Evolutionary conservation across 495 filamentous ascomycete genomes (phyloP), one percentile per base, ranked within the genome.

Genomic region (Gamarada debralockiae): DNA sequence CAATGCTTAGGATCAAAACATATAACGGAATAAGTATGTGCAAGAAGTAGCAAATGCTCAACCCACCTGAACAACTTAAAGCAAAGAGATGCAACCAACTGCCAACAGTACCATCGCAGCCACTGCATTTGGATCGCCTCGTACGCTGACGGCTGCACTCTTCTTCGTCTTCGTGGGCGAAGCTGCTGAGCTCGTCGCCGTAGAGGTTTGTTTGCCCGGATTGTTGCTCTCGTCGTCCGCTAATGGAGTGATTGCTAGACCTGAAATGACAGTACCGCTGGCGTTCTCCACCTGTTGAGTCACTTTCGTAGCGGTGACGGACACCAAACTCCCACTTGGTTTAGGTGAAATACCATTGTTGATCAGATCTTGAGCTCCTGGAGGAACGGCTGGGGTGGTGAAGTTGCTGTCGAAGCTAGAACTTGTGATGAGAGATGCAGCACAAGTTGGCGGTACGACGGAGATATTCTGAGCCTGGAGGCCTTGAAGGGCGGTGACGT

Each of bases 401-500:
- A 92, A 96, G 70, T 84, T 83, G 70, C 70, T 83, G 69, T 73
- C 75, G 79, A 95, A 95, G 53, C 69, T 68, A 20, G 69, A 56
- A 48, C 68, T 67, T 49, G 69, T 74, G 71, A 95, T 92, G 22
- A 95, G 70, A 43, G 69, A 70, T 41, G 74, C 43, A 49, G 65
- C 65, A 77, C 90, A 95, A 20, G 59, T 70, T 21, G 75, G 73
- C n/a, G 87, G 65, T 39, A 68, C 70, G 40, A 80, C 59, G 18
- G 67, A 69, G 17, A 76, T 74, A 50, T 76, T 75, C 34, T 67
- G 71, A 34, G 74, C 68, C 57, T 84, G 76, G 60, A 79, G 75
- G 24, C 75, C 70, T 65, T 85, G 70, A 48, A 96, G 71, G 22
- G 72, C 65, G 39, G 69, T 76, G 59, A 89, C 75, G 67, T 95